phyloP scores from a whole-genome alignment of 2,329 filamentous ascomycete genomes.

The Huntiella savannae region DNA sequence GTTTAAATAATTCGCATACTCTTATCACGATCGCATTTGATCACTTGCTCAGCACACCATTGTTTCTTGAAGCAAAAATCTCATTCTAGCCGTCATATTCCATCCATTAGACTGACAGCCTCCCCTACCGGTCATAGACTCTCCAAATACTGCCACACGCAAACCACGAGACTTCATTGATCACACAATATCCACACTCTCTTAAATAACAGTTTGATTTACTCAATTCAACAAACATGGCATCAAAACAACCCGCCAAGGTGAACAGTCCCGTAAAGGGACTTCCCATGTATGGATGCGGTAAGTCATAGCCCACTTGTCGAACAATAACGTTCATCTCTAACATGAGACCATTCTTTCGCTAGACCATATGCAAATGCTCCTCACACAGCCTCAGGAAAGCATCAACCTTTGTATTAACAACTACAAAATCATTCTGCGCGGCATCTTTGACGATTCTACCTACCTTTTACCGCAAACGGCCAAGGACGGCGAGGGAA shows the following conservation, averaged over 20 bases:
- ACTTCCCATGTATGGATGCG: constrained; percentile 43
- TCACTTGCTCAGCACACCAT: too few species aligned
- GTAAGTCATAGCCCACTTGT: constrained; percentile 24
- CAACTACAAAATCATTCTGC: constrained; percentile 53
- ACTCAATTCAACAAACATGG: too few species aligned
- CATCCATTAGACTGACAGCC: too few species aligned
- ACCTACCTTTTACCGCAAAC: constrained; percentile 44
- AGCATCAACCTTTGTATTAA: constrained; percentile 49
- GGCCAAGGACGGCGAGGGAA: constrained; percentile 36
- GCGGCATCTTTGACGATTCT: constrained; percentile 49
- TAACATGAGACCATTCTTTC: constrained; percentile 12
- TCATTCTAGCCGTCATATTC: too few species aligned
- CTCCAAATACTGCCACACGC: too few species aligned
- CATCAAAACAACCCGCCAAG: constrained; percentile 4
- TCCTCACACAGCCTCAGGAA: constrained; percentile 42
- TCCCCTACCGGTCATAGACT: too few species aligned
- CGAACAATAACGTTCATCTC: neutral
- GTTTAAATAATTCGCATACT: too few species aligned
- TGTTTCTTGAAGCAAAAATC: too few species aligned
- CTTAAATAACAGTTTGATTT: neutral
- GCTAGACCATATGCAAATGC: constrained; percentile 51
- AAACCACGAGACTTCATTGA: neutral
- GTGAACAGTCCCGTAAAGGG: constrained; percentile 40
- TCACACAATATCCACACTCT: neutral
- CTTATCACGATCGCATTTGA: too few species aligned